Percentiles rank a stretch among this genome's conserved stretches.
These are phyloP conservation scores for Desmodesmus armatus DNA, from an alignment of 139 green algal species.

Conservation along the genomic window DNA sequence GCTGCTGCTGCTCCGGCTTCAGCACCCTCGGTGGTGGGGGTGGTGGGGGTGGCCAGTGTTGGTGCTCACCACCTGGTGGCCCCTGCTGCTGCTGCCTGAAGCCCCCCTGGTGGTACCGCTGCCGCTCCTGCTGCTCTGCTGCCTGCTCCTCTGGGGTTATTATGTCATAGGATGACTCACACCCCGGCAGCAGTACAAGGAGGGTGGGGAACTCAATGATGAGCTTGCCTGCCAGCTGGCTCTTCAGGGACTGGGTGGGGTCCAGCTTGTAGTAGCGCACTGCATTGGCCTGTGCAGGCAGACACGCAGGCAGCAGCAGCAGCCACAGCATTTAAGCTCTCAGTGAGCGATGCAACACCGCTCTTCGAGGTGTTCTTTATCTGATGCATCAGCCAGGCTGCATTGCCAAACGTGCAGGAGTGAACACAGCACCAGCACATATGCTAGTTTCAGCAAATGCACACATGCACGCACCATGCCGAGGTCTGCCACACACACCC, in stretches of 20 bases:
- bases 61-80: no score
- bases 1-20: not conserved
- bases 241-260: slow-evolving; percentile 30
- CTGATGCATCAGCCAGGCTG: not conserved
- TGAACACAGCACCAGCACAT: not conserved
- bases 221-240: slow-evolving; percentile 53
- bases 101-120: not conserved
- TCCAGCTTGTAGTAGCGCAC: slow-evolving; percentile 58
- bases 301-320: no score
- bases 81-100: slow-evolving; percentile 7
- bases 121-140: not conserved
- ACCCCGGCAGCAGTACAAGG: slow-evolving; percentile 46
- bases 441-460: not conserved
- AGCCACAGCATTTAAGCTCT: no score
- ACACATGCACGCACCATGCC: no score
- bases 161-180: slow-evolving; percentile 3
- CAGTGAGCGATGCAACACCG: no score
- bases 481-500: no score
- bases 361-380: no score
- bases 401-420: not conserved
- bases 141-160: slow-evolving; percentile 17
- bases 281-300: slow-evolving; percentile 58
- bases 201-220: slow-evolving; percentile 67
- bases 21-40: slow-evolving; percentile 8
- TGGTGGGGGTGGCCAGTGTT: slow-evolving; percentile 19